Base-by-base conservation (phyloP, 352 stramenopile species). In the Pythium rhizo-oryzae region DNA sequence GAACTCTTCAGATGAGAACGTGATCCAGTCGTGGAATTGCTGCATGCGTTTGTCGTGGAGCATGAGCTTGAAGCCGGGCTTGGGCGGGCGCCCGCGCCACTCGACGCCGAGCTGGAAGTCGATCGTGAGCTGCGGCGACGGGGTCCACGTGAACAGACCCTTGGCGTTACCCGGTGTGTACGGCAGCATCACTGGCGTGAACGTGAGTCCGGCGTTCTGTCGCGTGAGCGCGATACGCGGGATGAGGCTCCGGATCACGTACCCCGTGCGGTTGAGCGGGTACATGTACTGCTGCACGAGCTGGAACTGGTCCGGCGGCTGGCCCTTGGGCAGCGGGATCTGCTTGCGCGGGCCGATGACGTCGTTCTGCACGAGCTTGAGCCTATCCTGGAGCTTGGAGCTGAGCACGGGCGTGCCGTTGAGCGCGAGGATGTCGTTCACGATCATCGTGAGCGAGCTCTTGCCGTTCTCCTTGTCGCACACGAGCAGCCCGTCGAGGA, bases 321-420 rank as follows among this genome's bases (percentile, higher is more conserved):
- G 87, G 46, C 81, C 81, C 64, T 96, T 96, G 6, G 85, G 85
- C 30, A 82, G 54, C 37, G 84, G 77, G 18, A 94, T 76, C 52
- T 84, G 84, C 81, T 93, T 94, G 37, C 85, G 82, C 33, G 87
- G 87, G 0, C 78, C 86, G 58, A 96, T 89, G n/a, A 96, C 85
- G 77, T 93, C 87, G 74, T 96, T 96, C 72, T 96, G 87, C 55
- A 96, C 87, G n/a, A 94, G 69, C 62, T 96, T 96, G 44, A 96
- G 81, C 24, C 88, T 71, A 58, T 96, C 88, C 72, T 93, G 85
- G 12, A 96, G 78, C 74, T 94, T 96, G 41, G 84, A 91, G 25
- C 80, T 76, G 85, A 96, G 92, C 41, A 96, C 88, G 0, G 82
- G 82, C 47, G 73, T 90, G 58, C 86, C 88, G 65, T 96, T 96